Percentiles rank a stretch among this genome's conserved stretches.
phyloP scores from a whole-genome alignment of 108 stramenopile genomes.

The Discostella stelligeroides region DNA sequence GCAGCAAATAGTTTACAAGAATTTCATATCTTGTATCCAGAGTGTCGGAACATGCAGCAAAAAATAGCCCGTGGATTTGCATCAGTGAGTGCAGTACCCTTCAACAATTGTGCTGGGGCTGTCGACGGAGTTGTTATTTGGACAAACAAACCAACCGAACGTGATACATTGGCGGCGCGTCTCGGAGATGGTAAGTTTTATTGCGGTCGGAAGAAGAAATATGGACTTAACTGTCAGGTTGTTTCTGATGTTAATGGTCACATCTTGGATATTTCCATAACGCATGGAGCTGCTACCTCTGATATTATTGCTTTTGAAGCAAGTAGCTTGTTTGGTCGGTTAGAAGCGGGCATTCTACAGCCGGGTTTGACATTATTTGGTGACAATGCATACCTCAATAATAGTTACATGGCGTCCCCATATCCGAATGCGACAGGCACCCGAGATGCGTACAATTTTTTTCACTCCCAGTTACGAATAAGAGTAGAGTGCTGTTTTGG shows the following conservation, averaged over 20 bases:
- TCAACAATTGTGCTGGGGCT: conserved; percentile 40
- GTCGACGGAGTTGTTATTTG: conserved; percentile 55
- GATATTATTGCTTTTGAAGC: conserved; percentile 32
- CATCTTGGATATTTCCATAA: conserved; percentile 29
- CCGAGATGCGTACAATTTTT: conserved; percentile 12
- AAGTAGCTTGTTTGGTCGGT: background rate
- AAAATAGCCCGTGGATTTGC: conserved; percentile 38
- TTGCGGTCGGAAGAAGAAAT: conserved; percentile 48
- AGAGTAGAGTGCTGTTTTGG: conserved; percentile 38
- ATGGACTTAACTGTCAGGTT: conserved; percentile 37
- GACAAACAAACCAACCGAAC: conserved; percentile 30
- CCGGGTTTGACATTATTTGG: conserved; percentile 27
- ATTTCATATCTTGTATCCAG: conserved; percentile 29
- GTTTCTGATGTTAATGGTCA: conserved; percentile 17
- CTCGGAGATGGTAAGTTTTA: conserved; percentile 31
- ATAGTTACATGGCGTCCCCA: conserved; percentile 41
- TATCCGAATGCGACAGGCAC: conserved; percentile 11
- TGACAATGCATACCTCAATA: conserved; percentile 43
- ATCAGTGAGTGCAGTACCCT: conserved; percentile 12
- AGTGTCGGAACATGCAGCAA: conserved; percentile 12
- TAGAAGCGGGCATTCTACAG: conserved; percentile 21
- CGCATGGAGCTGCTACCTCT: conserved; percentile 9
- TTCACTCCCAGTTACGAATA: conserved; percentile 27
- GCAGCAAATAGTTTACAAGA: conserved; percentile 10
- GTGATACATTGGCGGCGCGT: conserved; percentile 7